Evolutionary conservation across 495 filamentous ascomycete genomes (phyloP), one percentile per base, ranked within the genome.

Genomic region (Aspergillus biplanus): DNA sequence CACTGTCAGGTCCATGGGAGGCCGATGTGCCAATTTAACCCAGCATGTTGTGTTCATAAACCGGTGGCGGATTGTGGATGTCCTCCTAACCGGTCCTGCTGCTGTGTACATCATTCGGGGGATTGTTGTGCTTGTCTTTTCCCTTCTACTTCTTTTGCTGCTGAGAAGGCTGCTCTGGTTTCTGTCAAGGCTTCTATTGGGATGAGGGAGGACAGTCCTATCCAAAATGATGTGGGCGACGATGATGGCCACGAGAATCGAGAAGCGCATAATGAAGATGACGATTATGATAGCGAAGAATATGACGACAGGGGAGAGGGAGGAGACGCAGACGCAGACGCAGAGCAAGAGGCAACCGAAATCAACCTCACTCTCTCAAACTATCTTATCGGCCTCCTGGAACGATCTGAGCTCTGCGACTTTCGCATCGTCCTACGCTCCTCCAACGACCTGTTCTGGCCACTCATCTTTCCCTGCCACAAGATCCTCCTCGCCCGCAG

Each of bases 401-500:
- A 62, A 11, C 33, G 47, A 6, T 31, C 47, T 7, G 52, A 66
- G 16, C 64, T 71, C 33, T 59, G 63, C 5, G 74, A 76, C 54
- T 56, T 58, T 16, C 42, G 52, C 2, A 59, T 76, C 21, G 35
- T 63, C 11, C 59, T 74, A 34, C 61, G 46, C 9, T 72, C 70
- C 3, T 42, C 47, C 0, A 55, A 47, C 4, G 50, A 65, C 21
- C 12, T 54, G 3, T 67, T 69, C 56, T 48, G 27, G 42, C 59
- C 66, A 31, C 44, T 71, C 33, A 42, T 35, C 8, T 63, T 69
- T 16, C 48, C 27, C 4, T 52, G 49, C n/a, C 73, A 75, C 61
- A 67, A 53, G n/a, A 58, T 65, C 34, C 33, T 71, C 9, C 33
- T 72, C 32, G 52, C 65, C 3, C 68, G 67, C 39, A 73, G 71